Base-by-base conservation (phyloP, 768 basidiomycete species). In the Lentinula aciculospora region DNA sequence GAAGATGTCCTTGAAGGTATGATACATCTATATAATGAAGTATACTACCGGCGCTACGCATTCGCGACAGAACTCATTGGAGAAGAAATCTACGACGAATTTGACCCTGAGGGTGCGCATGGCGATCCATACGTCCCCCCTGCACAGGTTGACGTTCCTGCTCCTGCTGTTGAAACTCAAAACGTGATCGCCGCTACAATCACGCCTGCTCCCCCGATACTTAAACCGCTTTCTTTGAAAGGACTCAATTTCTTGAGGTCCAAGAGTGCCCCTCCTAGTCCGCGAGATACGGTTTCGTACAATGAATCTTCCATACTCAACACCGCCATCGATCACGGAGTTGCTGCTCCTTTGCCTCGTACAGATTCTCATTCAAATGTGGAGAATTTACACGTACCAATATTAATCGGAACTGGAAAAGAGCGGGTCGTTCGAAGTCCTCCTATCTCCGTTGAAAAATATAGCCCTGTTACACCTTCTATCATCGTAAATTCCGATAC, bases 31-130 rank as follows among this genome's bases (percentile, higher is more conserved):
- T 3, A 12, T 36, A 21, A 57, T 13, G 8, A n/a, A n/a, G n/a
- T n/a, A n/a, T n/a, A n/a, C n/a, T n/a, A n/a, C n/a, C n/a, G n/a
- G n/a, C n/a, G n/a, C n/a, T n/a, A n/a, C n/a, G n/a, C n/a, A n/a
- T n/a, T 19, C n/a, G 32, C 27, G 50, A 8, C 63, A 91, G 93
- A 94, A 67, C 78, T 95, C 10, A 94, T 95, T 56, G 93, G 93
- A 13, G 92, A 94, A 72, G 93, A 94, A 65, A 94, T 95, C 53
- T 92, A 90, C 60, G 92, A 94, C 65, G 93, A 94, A 72, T 94
- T 91, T 67, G 92, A 94, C 65, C 79, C 81, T 10, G 82, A 90
- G 69, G 90, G 88, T 40, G 81, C 81, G n/a, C 81, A 77, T 60
- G 81, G 76, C 12, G 80, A 77, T 65, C 82, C 67, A 65, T 76